A percentile compares a stretch with the other conserved stretches of the same genome.
Conservation (phyloP, 2,329 filamentous ascomycete species). For the Drechslera avenae region DNA sequence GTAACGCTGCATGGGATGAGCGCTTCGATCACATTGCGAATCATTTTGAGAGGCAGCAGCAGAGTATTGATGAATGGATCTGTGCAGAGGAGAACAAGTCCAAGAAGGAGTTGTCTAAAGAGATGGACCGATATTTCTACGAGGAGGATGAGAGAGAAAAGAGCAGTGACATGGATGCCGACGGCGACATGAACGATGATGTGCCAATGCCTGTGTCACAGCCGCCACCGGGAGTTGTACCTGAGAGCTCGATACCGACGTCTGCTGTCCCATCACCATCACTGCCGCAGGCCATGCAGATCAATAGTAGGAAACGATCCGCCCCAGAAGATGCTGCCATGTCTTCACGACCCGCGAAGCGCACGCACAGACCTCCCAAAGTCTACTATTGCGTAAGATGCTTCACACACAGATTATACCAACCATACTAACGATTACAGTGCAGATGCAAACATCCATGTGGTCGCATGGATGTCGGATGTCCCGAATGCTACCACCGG, state of each 20-base stretch:
- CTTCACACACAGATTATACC: neutral
- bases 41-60: constrained; percentile 65
- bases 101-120: constrained; percentile 38
- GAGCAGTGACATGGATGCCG: constrained; percentile 11
- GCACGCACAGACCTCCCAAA: neutral
- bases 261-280: neutral
- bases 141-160: constrained; percentile 18
- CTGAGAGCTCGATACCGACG: neutral
- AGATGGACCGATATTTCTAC: constrained; percentile 29
- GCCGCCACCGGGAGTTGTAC: neutral
- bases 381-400: constrained; percentile 17
- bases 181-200: constrained; percentile 7
- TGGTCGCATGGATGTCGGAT: constrained; percentile 3
- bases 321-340: neutral
- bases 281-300: neutral
- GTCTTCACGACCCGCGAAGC: neutral
- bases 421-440: constrained; percentile 7
- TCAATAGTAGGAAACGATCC: neutral
- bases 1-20: constrained; percentile 63
- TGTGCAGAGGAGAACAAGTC: constrained; percentile 46
- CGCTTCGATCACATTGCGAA: constrained; percentile 76
- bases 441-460: constrained; percentile 7
- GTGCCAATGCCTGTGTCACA: neutral
- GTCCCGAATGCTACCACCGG: constrained; percentile 13
- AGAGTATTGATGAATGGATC: constrained; percentile 63